Base-by-base conservation (phyloP, 2,329 filamentous ascomycete genomes). In the Pseudogymnoascus sp. region DNA sequence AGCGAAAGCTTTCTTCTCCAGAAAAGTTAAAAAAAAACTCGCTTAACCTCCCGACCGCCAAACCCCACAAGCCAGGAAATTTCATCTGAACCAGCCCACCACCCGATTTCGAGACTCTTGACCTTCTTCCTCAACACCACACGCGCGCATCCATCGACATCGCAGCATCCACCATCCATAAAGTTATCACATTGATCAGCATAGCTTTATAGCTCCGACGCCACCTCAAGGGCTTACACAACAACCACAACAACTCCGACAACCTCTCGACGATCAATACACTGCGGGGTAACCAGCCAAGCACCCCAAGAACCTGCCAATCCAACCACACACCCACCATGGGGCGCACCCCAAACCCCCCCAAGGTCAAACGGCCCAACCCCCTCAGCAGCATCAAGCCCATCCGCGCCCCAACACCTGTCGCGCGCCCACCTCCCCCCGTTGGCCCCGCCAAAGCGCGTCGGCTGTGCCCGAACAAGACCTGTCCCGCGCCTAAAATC, bases 401-500 rank as follows among this genome's bases (percentile, higher is more conserved):
- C 14, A 68, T 70, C 33, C 67, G 66, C 42, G 66, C 64, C 35
- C 67, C 67, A 16, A 67, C 66, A 16, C 65, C 56, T n/a, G 35
- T 68, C 16, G 64, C 63, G 4, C 66, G 67, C 42, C 67, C 64
- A 65, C 64, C 64, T 53, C 62, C 67, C 11, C 62, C 63, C n/a
- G 64, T 61, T 47, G 63, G 47, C 33, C 59, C 65, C 13, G 11
- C 61, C 14, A 56, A 65, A 4, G 64, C 64, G n/a, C 42, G 38
- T 8, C 38, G 62, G 13, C 50, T 65, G 26, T 87, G 84, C 73
- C 82, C 82, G 11, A 87, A 86, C 71, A 81, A 83, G 65, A 76
- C 78, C 59, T 88, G 85, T 73, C 78, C 79, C n/a, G 82, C 82
- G 62, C 83, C 84, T 14, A 81, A 85, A 63, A 81, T 88, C 60